Conservation (phyloP, 2,329 filamentous ascomycete species). For the Neocatenulostroma microsporum region DNA sequence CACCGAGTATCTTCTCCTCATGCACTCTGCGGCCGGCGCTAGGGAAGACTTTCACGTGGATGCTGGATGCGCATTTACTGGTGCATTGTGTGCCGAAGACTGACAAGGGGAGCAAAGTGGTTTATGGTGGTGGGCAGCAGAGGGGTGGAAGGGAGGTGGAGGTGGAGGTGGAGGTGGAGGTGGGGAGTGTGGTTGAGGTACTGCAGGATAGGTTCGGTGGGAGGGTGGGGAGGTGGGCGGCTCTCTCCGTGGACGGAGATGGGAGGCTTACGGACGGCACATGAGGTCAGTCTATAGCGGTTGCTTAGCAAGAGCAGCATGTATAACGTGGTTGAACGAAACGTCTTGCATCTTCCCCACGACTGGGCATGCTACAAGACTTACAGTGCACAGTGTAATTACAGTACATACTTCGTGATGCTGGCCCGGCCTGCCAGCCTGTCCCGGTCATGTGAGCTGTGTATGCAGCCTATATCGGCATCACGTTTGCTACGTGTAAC, state of each 20-base stretch:
- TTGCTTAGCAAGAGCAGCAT: too few species aligned
- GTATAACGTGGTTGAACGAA: too few species aligned
- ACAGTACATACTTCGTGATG: too few species aligned
- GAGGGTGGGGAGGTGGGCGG: conserved; percentile 34
- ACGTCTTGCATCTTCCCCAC: too few species aligned
- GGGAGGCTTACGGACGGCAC: conserved; percentile 1
- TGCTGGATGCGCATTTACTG: conserved; percentile 35
- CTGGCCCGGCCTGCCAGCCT: too few species aligned
- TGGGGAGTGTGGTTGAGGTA: conserved; percentile 37
- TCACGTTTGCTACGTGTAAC: too few species aligned
- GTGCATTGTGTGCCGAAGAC: conserved; percentile 32
- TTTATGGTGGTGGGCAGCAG: conserved; percentile 21
- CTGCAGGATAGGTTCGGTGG: conserved; percentile 34
- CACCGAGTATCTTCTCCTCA: conserved; percentile 36
- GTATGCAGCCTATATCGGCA: too few species aligned
- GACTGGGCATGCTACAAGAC: too few species aligned
- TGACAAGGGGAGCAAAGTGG: conserved; percentile 28
- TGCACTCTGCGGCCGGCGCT: conserved; percentile 32
- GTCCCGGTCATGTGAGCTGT: too few species aligned
- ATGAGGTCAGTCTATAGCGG: too few species aligned
- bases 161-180: conserved; percentile 18
- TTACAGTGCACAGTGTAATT: too few species aligned
- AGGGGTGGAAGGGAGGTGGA: conserved; percentile 8
- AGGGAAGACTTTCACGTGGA: conserved; percentile 28
- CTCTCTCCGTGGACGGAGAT: conserved; percentile 13